phyloP scores from a whole-genome alignment of 805 yeast species.

The Danielozyma ontarioensis region DNA sequence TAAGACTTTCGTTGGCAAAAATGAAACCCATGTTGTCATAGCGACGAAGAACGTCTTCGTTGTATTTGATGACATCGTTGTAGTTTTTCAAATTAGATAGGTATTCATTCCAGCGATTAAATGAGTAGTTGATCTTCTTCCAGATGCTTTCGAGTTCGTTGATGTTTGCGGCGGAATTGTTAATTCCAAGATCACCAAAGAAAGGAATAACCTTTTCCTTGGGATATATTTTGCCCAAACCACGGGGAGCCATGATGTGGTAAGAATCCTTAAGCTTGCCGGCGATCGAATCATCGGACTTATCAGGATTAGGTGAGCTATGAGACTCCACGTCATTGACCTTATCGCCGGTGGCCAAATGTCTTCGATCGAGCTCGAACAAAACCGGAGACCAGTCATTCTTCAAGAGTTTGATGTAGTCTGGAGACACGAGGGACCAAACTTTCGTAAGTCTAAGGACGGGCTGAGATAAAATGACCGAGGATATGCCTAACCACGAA shows the following conservation, averaged over 20 bases:
- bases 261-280: conserved; percentile 43
- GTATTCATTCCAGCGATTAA: conserved; percentile 80
- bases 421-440: conserved; percentile 69
- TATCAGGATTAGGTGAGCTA: conserved; percentile 5
- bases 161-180: conserved; percentile 31
- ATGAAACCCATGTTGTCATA: conserved; percentile 39
- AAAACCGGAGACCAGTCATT: conserved; percentile 92
- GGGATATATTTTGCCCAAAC: conserved; percentile 71
- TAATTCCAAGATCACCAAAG: conserved; percentile 78
- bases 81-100: conserved; percentile 44
- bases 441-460: conserved; percentile 65
- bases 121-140: conserved; percentile 63
- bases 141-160: conserved; percentile 60
- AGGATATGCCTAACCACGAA: conserved; percentile 88
- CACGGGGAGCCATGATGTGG: conserved; percentile 82
- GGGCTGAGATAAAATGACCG: conserved; percentile 77
- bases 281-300: conserved; percentile 3
- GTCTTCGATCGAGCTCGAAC: conserved; percentile 78
- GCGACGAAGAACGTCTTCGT: conserved; percentile 34
- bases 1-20: conserved; percentile 38
- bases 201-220: conserved; percentile 80
- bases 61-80: conserved; percentile 32
- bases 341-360: conserved; percentile 37
- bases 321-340: conserved; percentile 6
- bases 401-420: conserved; percentile 53